Conservation (phyloP, 768 basidiomycete genomes). For the Boletus vermiculosoides region DNA sequence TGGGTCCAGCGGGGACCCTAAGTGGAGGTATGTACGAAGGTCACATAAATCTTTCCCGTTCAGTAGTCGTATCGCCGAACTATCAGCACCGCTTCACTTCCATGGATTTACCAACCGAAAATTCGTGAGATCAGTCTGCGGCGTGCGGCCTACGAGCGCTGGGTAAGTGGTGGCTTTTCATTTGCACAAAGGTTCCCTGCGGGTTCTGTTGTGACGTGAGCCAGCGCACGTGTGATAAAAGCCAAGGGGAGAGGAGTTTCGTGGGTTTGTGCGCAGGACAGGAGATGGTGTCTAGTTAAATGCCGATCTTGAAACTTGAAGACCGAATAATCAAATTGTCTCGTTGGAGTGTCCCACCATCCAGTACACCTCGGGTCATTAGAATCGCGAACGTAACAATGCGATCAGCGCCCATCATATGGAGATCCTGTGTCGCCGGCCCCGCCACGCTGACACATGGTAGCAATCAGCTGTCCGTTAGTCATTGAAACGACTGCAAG, state of each 20-base stretch:
- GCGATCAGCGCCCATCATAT: conserved; percentile 12
- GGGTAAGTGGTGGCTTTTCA: not conserved
- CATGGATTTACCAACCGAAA: conserved; percentile 20
- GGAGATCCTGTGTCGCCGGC: conserved; percentile 9
- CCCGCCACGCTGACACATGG: conserved; percentile 18
- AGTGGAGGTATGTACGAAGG: not conserved
- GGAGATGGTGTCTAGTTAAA: not conserved
- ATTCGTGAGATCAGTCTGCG: conserved; percentile 20
- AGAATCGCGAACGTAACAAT: conserved; percentile 8
- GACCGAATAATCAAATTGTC: conserved; percentile 1
- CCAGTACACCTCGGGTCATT: conserved; percentile 6
- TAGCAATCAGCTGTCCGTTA: not conserved
- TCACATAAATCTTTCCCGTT: conserved; percentile 5
- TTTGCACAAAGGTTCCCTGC: not conserved
- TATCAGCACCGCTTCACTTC: conserved; percentile 15
- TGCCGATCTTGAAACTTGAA: not conserved
- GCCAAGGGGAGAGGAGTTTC: not conserved
- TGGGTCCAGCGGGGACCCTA: conserved; percentile 1
- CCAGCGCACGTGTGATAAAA: not conserved
- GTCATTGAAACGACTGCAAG: conserved; percentile 9
- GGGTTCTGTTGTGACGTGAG: not conserved
- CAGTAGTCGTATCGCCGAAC: conserved; percentile 20
- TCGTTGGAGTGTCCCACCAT: not conserved
- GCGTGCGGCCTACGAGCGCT: not conserved
- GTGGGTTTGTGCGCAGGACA: not conserved